Conservation (phyloP, 164 flowering plant genomes). For the Vitis labrusca region DNA sequence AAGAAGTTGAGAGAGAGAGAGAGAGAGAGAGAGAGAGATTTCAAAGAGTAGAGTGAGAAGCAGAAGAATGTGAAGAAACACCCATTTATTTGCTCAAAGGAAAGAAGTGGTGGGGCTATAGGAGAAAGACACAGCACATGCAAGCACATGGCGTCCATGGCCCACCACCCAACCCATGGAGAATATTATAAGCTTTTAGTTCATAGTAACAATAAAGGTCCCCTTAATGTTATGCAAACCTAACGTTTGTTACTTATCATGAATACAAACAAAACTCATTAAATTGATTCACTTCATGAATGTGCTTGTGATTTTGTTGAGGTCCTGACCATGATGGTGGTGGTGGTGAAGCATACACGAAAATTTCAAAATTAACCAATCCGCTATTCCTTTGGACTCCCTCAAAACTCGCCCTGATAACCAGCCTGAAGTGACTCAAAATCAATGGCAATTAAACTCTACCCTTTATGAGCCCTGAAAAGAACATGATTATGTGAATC, state of each 20-base stretch:
- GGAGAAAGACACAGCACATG: constrained; percentile 72
- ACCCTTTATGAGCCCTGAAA: too few relatives aligned
- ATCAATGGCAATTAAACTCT: too few relatives aligned
- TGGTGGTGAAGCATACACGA: not conserved
- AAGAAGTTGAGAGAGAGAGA: constrained; percentile 16
- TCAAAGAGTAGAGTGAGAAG: constrained; percentile 21
- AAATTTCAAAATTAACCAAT: too few relatives aligned
- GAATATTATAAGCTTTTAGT: not conserved
- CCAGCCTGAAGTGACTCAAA: too few relatives aligned
- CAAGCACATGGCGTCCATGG: constrained; percentile 59
- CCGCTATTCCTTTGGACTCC: too few relatives aligned
- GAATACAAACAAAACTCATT: constrained; percentile 21
- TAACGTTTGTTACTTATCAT: constrained; percentile 20
- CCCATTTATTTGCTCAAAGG: constrained; percentile 42
- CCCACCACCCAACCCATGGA: constrained; percentile 48
- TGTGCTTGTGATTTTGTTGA: not conserved
- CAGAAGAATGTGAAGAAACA: constrained; percentile 23
- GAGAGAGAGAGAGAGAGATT: constrained; percentile 22
- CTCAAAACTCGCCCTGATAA: too few relatives aligned
- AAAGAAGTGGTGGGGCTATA: constrained; percentile 45
- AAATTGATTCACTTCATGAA: not conserved
- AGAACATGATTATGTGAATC: too few relatives aligned
- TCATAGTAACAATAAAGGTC: constrained; percentile 1
- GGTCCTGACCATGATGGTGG: not conserved
- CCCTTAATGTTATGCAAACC: constrained; percentile 24